Evolutionary conservation across 2,329 filamentous ascomycete species (phyloP).

Genomic region (Calonectria pseudoreteaudii): DNA sequence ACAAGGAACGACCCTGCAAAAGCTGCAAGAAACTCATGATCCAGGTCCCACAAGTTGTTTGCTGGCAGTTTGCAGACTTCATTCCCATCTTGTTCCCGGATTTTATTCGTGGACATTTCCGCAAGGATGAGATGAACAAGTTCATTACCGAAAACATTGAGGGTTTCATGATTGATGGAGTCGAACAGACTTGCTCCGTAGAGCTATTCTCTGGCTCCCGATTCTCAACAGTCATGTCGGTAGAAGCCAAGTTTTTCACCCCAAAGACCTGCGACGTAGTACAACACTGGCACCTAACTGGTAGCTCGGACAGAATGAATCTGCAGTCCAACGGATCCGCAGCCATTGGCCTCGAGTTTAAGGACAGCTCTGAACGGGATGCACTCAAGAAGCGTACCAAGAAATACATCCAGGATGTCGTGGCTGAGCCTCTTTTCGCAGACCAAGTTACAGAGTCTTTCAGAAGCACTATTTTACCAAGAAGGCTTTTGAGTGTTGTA

Average conservation of each 20-base stretch:
- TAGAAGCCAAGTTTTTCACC: conserved; percentile 65
- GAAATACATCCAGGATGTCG: conserved; percentile 62
- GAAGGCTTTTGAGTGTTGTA: conserved; percentile 59
- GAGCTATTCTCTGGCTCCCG: conserved; percentile 60
- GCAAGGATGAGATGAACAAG: conserved; percentile 59
- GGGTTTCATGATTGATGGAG: conserved; percentile 55
- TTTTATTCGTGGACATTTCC: conserved; percentile 64
- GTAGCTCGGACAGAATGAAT: conserved; percentile 51
- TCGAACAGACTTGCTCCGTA: conserved; percentile 55
- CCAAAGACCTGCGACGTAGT: conserved; percentile 60
- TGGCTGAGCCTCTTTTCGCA: conserved; percentile 60
- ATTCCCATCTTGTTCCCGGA: conserved; percentile 63
- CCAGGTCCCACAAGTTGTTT: conserved; percentile 65
- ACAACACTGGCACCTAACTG: conserved; percentile 63
- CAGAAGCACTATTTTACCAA: conserved; percentile 58
- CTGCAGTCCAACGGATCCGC: conserved; percentile 57
- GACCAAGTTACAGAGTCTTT: conserved; percentile 63
- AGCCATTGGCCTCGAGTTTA: conserved; percentile 63
- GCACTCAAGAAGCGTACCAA: conserved; percentile 59
- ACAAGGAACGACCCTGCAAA: conserved; percentile 66
- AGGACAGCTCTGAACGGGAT: conserved; percentile 55
- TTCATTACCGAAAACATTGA: conserved; percentile 64
- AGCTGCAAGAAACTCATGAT: conserved; percentile 66
- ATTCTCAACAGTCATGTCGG: conserved; percentile 58
- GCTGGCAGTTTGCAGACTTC: conserved; percentile 71